These are phyloP conservation scores for Trifolium subterraneum DNA, from an alignment of 306 rosid genomes.

Conservation along the genomic window DNA sequence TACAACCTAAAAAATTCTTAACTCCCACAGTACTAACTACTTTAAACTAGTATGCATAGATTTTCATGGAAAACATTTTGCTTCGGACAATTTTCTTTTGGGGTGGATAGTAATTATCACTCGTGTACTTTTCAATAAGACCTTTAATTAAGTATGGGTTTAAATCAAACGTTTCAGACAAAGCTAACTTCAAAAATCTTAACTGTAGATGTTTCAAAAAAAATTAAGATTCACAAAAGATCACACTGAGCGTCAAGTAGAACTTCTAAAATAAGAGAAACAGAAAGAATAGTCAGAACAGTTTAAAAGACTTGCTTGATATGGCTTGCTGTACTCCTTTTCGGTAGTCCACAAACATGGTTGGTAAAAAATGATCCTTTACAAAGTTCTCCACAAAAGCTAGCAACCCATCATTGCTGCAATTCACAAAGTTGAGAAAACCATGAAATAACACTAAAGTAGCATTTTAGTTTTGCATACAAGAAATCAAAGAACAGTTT, in stretches of 20 bases:
- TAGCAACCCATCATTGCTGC: slow-evolving; percentile 94
- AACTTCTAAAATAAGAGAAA: slow-evolving; percentile 26
- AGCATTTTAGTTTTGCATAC: slow-evolving; percentile 17
- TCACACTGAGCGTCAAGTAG: slow-evolving; percentile 29
- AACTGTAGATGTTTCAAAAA: slow-evolving; percentile 34
- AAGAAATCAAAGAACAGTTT: slow-evolving; percentile 22
- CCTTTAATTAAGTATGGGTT: slow-evolving; percentile 4
- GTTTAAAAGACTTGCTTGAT: slow-evolving; percentile 84
- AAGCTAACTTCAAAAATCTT: slow-evolving; percentile 35
- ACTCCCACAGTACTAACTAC: slow-evolving; percentile 32
- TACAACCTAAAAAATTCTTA: slow-evolving; percentile 14
- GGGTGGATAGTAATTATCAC: slow-evolving; percentile 10
- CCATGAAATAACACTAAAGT: slow-evolving; percentile 37
- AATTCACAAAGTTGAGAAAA: slow-evolving; percentile 49
- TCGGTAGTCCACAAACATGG: slow-evolving; percentile 98
- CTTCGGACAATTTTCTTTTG: slow-evolving; percentile 14
- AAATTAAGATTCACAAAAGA: slow-evolving; percentile 29
- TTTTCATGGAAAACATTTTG: slow-evolving; percentile 15
- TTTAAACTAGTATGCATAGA: slow-evolving; percentile 9
- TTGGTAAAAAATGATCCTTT: slow-evolving; percentile 96
- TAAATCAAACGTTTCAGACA: slow-evolving; percentile 31
- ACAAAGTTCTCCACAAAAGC: slow-evolving; percentile 98
- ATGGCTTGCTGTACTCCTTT: slow-evolving; percentile 99
- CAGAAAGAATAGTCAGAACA: slow-evolving; percentile 34
- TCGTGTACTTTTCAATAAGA: slow-evolving; percentile 21